A percentile compares a stretch with the other conserved stretches of the same genome.
Evolutionary conservation across 148 eudicot species (phyloP).

Genomic region (Drosera capensis): DNA sequence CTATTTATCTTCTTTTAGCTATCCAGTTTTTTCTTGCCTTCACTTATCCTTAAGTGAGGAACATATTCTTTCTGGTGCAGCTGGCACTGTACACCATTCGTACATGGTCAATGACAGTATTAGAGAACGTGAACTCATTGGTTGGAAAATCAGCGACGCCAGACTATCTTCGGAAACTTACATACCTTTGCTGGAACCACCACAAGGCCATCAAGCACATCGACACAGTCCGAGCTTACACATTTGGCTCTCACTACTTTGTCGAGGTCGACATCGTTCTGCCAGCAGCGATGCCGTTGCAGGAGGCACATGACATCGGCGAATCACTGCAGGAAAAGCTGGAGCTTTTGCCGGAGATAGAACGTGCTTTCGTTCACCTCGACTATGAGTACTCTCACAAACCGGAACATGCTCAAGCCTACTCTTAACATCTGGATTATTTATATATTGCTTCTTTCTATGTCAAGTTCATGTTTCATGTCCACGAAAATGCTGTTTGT

Average conservation of each 20-base stretch:
- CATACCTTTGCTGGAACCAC: slow-evolving; percentile 84
- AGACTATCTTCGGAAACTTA: slow-evolving; percentile 71
- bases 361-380: slow-evolving; percentile 71
- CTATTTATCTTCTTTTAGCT: no score
- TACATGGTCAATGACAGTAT: slow-evolving; percentile 86
- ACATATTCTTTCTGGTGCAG: slow-evolving; percentile 25
- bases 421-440: slow-evolving; percentile 8
- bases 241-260: slow-evolving; percentile 65
- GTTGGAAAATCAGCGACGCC: slow-evolving; percentile 89
- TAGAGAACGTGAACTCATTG: slow-evolving; percentile 81
- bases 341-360: slow-evolving; percentile 62
- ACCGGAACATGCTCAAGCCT: slow-evolving; percentile 63
- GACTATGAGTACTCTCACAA: slow-evolving; percentile 62
- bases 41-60: no score
- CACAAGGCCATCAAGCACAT: slow-evolving; percentile 62
- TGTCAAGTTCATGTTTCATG: no score
- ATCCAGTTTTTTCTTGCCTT: neutral
- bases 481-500: no score
- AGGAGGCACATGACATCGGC: slow-evolving; percentile 67
- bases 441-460: no score
- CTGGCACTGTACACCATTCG: slow-evolving; percentile 86
- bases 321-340: slow-evolving; percentile 71
- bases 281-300: slow-evolving; percentile 56
- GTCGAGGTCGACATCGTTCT: slow-evolving; percentile 74
- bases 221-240: slow-evolving; percentile 64